Evolutionary conservation across 1,139 yeast species (phyloP), one percentile per base, ranked within the genome.

Genomic region (Hemisphaericaspora lyxosophila): DNA sequence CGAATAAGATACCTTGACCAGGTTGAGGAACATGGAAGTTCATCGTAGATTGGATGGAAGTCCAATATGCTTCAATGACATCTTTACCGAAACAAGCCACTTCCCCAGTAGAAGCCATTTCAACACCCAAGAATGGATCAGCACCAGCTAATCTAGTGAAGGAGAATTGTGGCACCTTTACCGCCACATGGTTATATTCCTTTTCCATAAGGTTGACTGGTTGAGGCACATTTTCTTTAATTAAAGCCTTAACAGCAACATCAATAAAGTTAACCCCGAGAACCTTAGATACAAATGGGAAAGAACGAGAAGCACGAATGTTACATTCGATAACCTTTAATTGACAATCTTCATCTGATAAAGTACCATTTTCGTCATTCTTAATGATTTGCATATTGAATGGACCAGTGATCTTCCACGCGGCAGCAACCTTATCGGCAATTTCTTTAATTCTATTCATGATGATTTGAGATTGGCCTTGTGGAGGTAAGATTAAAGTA

Each of bases 101-200:
- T 70, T 92, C 98, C 62, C 98, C 98, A 35, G 98, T 92, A 11
- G 97, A 90, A 5, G 97, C 85, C 98, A 92, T 92, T 71, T 92
- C 98, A 50, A 92, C 98, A 44, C 98, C 98, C 59, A 92, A 76
- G 76, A 86, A 89, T 48, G 98, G 98, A 64, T 92, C 98, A 33
- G 98, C 98, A 49, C 98, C 98, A 11, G 97, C 97, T 55, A 92
- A 77, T 70, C 98, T 85, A 32, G 98, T 89, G 73, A 90, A 92
- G 2, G 97, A 90, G 66, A 92, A 92, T 68, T 92, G 98, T 36
- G 98, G 98, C 33, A 90, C 97, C 71, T 92, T 92, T 42, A 95
- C 85, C 39, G 97, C 97, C 57, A 92, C 97, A 55, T 88, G 85
- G 54, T 80, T 74, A 60, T 73, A 75, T 55, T 50, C 53, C 51